Evolutionary conservation across 179 eudicot species (phyloP).

Genomic region (Nepenthes alata): DNA sequence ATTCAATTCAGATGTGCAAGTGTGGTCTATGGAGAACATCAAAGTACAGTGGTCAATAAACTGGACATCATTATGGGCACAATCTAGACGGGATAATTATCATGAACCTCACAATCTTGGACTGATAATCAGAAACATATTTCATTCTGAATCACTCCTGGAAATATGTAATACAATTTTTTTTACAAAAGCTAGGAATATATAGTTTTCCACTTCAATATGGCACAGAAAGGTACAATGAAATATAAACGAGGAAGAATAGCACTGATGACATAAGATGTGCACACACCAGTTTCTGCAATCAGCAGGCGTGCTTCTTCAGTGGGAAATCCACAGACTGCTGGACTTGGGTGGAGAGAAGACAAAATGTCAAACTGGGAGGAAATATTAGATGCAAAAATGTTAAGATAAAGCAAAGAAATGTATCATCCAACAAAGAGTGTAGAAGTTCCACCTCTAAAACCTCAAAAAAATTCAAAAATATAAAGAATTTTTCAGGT

Average conservation of each 20-base stretch:
- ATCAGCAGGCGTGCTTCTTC: constrained; percentile 77
- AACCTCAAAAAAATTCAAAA: no score
- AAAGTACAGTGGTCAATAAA: no score
- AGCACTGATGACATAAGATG: not conserved
- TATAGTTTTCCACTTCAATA: no score
- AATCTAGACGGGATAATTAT: no score
- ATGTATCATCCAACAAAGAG: not conserved
- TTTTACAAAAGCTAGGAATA: no score
- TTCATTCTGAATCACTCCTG: no score
- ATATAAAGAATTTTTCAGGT: not conserved
- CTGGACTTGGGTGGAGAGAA: constrained; percentile 90
- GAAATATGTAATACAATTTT: no score
- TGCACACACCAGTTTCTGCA: constrained; percentile 61
- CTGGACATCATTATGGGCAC: no score
- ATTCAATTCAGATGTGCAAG: no score
- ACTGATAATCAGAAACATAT: no score
- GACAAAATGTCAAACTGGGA: constrained; percentile 72
- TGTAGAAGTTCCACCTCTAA: not conserved
- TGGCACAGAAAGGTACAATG: not conserved
- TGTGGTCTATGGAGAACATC: no score
- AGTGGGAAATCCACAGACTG: constrained; percentile 88
- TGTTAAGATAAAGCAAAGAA: not conserved
- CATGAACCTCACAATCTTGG: no score
- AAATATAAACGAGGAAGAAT: not conserved
- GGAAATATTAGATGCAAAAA: constrained; percentile 1